These are phyloP conservation scores for Pyrus betulifolia DNA, from an alignment of 306 rosid species.

Conservation along the genomic window DNA sequence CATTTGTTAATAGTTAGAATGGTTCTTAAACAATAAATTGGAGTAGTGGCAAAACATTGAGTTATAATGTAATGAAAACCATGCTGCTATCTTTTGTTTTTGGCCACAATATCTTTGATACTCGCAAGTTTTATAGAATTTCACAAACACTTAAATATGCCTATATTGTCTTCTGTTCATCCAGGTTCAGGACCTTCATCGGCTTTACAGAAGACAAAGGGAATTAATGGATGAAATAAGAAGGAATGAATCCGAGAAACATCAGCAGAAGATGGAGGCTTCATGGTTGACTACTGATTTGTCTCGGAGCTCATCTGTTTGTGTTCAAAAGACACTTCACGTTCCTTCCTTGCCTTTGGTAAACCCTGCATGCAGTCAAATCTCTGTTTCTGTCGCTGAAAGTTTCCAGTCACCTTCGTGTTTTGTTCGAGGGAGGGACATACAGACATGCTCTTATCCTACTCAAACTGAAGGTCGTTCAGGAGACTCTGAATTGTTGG, in stretches of 20 bases:
- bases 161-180: conserved; percentile 9
- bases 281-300: conserved; percentile 33
- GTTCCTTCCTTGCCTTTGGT: conserved; percentile 33
- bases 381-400: conserved; percentile 26
- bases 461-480: conserved; percentile 22
- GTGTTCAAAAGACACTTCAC: conserved; percentile 20
- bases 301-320: conserved; percentile 23
- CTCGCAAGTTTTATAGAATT: not conserved
- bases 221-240: conserved; percentile 56
- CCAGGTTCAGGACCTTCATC: conserved; percentile 85
- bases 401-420: conserved; percentile 23
- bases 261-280: conserved; percentile 25
- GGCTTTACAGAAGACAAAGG: conserved; percentile 64
- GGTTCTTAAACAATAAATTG: not conserved
- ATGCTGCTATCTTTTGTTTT: not conserved
- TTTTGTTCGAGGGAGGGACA: conserved; percentile 32
- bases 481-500: conserved; percentile 19
- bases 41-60: not conserved
- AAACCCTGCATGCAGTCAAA: conserved; percentile 16
- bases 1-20: not conserved
- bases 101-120: not conserved
- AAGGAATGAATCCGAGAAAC: conserved; percentile 32
- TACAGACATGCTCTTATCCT: conserved; percentile 18
- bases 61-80: not conserved
- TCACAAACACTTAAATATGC: not conserved